Conservation (phyloP, 192 early-diverging fungal genomes). For the Rhizoclosmatium globosum region DNA sequence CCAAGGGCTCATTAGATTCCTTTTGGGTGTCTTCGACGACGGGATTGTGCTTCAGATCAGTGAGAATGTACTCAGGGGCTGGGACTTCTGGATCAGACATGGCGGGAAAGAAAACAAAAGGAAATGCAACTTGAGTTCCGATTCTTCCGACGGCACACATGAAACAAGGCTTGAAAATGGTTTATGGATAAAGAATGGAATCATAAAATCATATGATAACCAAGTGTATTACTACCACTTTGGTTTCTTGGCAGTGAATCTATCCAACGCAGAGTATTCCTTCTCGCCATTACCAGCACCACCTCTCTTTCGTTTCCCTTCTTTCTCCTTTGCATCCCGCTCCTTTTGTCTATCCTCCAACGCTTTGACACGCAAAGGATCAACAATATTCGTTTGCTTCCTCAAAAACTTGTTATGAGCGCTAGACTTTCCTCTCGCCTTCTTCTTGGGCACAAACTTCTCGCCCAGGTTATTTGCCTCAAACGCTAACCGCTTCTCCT, state of each 20-base stretch:
- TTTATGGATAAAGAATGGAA: too few relatives aligned
- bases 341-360: conserved; percentile 61
- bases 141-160: too few relatives aligned
- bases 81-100: too few relatives aligned
- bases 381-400: conserved; percentile 84
- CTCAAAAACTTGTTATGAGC: conserved; percentile 78
- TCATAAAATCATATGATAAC: too few relatives aligned
- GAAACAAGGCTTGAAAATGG: too few relatives aligned
- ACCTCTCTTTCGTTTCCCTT: conserved; percentile 50
- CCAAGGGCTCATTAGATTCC: neutral
- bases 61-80: too few relatives aligned
- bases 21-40: too few relatives aligned
- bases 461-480: conserved; percentile 61
- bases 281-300: conserved; percentile 56
- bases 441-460: conserved; percentile 64
- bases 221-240: neutral
- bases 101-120: too few relatives aligned
- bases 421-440: conserved; percentile 77
- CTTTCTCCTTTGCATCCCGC: conserved; percentile 59
- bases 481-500: conserved; percentile 67
- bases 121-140: too few relatives aligned
- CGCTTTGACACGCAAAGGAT: conserved; percentile 61
- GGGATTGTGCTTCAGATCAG: too few relatives aligned
- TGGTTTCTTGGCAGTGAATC: conserved; percentile 51
- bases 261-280: conserved; percentile 69